Base-by-base conservation (phyloP, 139 green algal species). In the Monoraphidium neglectum region DNA sequence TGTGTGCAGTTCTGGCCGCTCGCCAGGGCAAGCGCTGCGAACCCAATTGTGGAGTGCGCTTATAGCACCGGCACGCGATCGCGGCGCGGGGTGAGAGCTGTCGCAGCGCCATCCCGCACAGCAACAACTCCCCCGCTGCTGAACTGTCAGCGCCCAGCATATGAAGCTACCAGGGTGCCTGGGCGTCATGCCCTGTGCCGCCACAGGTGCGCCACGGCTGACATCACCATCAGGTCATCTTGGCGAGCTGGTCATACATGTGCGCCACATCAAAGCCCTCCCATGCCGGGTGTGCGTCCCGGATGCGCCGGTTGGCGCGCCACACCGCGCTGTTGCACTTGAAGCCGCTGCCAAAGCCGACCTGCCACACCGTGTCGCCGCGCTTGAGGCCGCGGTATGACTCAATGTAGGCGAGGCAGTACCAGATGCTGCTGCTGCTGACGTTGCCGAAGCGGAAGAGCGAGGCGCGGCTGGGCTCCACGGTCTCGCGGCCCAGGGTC, bases 291-390 rank as follows among this genome's bases (percentile, higher is more conserved):
- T 90, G 86, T 32, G 64, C 16, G 33, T 78, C 33, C 37, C 51
- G 23, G 13, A 77, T n/a, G 70, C 53, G 23, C 26, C 90, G 83
- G 81, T 94, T 84, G 23, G 92, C 88, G 6, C 74, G 74, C 93
- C 92, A 97, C 36, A 98, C 94, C 15, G 90, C 92, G 73, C 84
- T 93, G 90, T 98, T 98, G 90, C 92, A 97, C 89, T 98, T 98
- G 88, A 98, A 97, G 51, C 94, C 94, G 16, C 78, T 92, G 75
- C 94, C 94, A 85, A 97, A 98, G 47, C 82, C 93, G 64, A 98
- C 87, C 90, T 98, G 94, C 94, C 94, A 97, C 16, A 98, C 87
- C n/a, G 78, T 37, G 64, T 97, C 92, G 35, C 90, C 92, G 6
- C 77, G 78, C 12, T 77, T 64, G 60, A 97, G 84, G 28, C 87